phyloP scores from a whole-genome alignment of 352 stramenopile species.

The Chrysophaeum taylorii region DNA sequence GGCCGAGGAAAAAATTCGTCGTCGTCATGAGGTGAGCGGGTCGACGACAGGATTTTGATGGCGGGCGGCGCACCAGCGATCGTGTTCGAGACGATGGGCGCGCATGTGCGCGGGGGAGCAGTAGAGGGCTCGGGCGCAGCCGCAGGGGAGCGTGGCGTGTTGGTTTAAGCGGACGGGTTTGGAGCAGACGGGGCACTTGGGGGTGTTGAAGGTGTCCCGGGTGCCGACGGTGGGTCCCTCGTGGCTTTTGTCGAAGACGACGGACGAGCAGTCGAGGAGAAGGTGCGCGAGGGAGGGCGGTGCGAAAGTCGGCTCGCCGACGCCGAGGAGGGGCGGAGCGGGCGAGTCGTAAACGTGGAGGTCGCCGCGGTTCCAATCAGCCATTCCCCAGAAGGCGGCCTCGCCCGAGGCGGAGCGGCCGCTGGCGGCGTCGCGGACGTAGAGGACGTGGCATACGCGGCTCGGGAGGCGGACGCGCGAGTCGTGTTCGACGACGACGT shows the following conservation, averaged over 20 bases:
- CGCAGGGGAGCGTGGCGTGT: background rate
- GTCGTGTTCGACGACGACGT: too few species aligned
- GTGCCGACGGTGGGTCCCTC: background rate
- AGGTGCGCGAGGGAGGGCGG: background rate
- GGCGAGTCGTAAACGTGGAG: background rate
- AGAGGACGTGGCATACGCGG: too few species aligned
- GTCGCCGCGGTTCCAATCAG: background rate
- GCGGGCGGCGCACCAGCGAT: too few species aligned
- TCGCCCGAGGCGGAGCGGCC: background rate
- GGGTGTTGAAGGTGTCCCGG: background rate
- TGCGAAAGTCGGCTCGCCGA: background rate
- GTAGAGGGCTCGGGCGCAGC: too few species aligned
- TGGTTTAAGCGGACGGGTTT: background rate
- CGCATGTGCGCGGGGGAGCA: too few species aligned
- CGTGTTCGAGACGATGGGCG: too few species aligned
- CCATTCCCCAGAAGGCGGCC: background rate
- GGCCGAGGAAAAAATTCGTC: too few species aligned
- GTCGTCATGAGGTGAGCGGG: too few species aligned
- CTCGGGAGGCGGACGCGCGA: too few species aligned
- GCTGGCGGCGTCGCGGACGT: background rate
- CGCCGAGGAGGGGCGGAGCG: background rate
- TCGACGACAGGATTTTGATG: too few species aligned
- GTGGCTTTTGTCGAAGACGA: background rate
- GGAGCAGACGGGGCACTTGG: background rate
- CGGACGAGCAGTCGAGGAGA: background rate